These are phyloP conservation scores for Mesembryanthemum crystallinum DNA, from an alignment of 148 eudicot genomes.

Conservation along the genomic window DNA sequence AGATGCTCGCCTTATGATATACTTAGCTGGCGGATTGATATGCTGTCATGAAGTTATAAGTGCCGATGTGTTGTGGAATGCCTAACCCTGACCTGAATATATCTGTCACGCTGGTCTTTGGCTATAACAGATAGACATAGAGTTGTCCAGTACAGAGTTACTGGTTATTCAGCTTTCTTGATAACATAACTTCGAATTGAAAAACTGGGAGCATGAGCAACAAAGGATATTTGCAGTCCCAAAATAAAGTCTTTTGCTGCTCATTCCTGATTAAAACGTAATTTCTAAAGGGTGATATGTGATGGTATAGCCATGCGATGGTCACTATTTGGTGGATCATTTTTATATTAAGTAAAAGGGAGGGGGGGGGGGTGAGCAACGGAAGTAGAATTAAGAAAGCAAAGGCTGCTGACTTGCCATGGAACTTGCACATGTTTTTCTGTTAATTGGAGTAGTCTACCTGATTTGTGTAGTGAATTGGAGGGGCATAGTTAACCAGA, in stretches of 20 bases:
- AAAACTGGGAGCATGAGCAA: conserved; percentile 17
- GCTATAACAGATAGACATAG: conserved; percentile 46
- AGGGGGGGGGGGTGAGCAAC: neutral
- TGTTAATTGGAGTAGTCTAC: conserved; percentile 7
- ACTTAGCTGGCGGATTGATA: conserved; percentile 96
- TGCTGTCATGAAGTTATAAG: conserved; percentile 91
- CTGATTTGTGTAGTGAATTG: conserved; percentile 5
- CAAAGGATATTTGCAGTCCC: conserved; percentile 4
- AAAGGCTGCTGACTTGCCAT: neutral
- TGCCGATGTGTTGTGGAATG: conserved; percentile 78
- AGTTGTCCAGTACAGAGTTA: conserved; percentile 37
- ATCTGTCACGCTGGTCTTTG: conserved; percentile 47
- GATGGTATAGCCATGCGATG: conserved; percentile 3
- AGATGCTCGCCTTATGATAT: conserved; percentile 92
- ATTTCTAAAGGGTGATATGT: conserved; percentile 4
- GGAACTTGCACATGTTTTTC: neutral
- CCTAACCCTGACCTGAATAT: conserved; percentile 46
- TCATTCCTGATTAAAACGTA: conserved; percentile 3
- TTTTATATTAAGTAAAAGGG: neutral
- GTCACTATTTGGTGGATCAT: conserved; percentile 3
- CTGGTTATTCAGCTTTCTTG: conserved; percentile 18
- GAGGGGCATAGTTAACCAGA: neutral
- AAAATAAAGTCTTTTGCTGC: conserved; percentile 12
- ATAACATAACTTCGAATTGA: conserved; percentile 5
- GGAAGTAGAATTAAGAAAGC: neutral